Conservation (phyloP, 495 filamentous ascomycete species). For the Tetracladium marchalianum region DNA sequence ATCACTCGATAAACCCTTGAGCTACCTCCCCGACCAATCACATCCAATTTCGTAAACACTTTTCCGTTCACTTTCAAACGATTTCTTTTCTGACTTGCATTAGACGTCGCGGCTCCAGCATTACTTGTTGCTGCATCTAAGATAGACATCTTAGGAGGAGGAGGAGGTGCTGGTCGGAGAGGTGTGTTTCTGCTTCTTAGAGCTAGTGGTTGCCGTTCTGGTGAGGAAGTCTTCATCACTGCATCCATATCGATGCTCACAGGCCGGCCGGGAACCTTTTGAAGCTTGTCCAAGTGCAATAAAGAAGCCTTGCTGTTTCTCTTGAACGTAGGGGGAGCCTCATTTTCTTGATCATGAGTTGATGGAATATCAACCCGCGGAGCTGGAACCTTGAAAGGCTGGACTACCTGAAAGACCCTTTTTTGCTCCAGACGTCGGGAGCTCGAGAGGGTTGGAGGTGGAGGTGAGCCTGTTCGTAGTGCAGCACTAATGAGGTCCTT, state of each 20-base stretch:
- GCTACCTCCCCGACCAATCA: slow-evolving; percentile 84
- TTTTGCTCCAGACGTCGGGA: slow-evolving; percentile 5
- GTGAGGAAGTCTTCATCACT: slow-evolving; percentile 26
- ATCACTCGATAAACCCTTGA: slow-evolving; percentile 93
- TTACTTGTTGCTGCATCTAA: slow-evolving; percentile 82
- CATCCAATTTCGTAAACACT: slow-evolving; percentile 77
- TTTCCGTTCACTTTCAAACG: slow-evolving; percentile 85
- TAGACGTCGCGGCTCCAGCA: slow-evolving; percentile 50
- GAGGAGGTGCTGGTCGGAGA: slow-evolving; percentile 69
- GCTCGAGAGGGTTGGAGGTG: slow-evolving; percentile 15
- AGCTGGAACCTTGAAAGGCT: slow-evolving; percentile 60
- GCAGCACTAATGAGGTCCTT: slow-evolving; percentile 16
- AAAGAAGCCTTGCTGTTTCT: slow-evolving; percentile 51
- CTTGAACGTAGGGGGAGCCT: slow-evolving; percentile 66
- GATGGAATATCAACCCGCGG: slow-evolving; percentile 47
- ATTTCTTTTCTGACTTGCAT: slow-evolving; percentile 56
- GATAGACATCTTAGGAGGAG: slow-evolving; percentile 88
- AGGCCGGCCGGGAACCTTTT: slow-evolving; percentile 40
- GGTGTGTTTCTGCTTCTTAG: slow-evolving; percentile 75
- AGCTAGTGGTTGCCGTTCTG: slow-evolving; percentile 60
- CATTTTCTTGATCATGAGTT: slow-evolving; percentile 69
- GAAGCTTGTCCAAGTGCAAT: slow-evolving; percentile 46
- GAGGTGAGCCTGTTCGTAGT: slow-evolving; percentile 17
- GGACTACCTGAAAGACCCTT: slow-evolving; percentile 25
- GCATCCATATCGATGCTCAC: slow-evolving; percentile 23